A percentile compares a stretch with the other conserved stretches of the same genome.
Conservation (phyloP, 2,329 filamentous ascomycete species). For the Diaporthe citri region DNA sequence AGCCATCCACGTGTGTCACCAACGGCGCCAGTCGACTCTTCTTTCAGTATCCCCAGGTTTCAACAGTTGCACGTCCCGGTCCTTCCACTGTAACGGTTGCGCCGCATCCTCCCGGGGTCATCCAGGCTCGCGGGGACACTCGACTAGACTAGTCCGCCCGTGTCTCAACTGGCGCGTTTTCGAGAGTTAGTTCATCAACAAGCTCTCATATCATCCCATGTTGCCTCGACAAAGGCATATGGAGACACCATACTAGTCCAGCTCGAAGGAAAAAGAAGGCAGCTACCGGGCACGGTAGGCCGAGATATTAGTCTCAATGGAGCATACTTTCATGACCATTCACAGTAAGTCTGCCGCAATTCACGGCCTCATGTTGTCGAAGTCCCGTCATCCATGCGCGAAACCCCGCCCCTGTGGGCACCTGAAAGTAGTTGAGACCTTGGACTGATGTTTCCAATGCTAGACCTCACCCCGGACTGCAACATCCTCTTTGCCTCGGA, state of each 20-base stretch:
- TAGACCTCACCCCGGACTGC: conserved; percentile 81
- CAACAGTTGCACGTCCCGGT: conserved; percentile 45
- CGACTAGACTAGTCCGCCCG: conserved; percentile 30
- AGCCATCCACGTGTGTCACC: conserved; percentile 45
- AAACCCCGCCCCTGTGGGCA: neutral
- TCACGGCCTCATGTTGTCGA: conserved; percentile 15
- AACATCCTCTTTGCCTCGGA: conserved; percentile 87
- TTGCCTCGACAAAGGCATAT: conserved; percentile 41
- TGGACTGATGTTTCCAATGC: conserved; percentile 34
- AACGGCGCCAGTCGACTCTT: conserved; percentile 42
- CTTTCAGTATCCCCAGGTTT: conserved; percentile 2
- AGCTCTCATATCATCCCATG: conserved; percentile 29
- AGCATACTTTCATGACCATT: conserved; percentile 92
- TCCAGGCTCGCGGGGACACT: conserved; percentile 30
- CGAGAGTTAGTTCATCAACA: conserved; percentile 35
- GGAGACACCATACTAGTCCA: conserved; percentile 42
- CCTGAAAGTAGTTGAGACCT: conserved; percentile 14
- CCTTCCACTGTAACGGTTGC: conserved; percentile 45
- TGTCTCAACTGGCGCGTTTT: conserved; percentile 38
- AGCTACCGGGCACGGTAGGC: conserved; percentile 29
- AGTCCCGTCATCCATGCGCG: neutral
- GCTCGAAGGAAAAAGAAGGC: conserved; percentile 38
- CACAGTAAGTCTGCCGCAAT: conserved; percentile 72
- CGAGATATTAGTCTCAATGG: conserved; percentile 64
- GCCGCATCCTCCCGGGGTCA: conserved; percentile 42